Percentiles rank a stretch among this genome's conserved stretches.
These are phyloP conservation scores for Tagetes erecta DNA, from an alignment of 129 eudicot species.

Conservation along the genomic window DNA sequence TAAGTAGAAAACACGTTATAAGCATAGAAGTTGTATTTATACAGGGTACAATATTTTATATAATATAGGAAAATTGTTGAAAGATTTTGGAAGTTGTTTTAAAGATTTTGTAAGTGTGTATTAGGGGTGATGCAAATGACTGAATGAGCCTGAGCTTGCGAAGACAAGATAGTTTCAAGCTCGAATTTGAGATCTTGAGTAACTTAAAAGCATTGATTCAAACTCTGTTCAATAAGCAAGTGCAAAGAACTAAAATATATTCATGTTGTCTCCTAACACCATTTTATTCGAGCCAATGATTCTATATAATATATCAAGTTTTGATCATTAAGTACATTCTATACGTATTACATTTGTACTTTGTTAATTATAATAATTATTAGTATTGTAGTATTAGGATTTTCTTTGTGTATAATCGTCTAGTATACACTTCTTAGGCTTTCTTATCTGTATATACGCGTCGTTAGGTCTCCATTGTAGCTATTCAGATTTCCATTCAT, in stretches of 20 bases:
- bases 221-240: not conserved
- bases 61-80: conserved; percentile 26
- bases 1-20: conserved; percentile 30
- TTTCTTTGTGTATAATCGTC: too few relatives aligned
- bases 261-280: not conserved
- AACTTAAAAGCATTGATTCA: not conserved
- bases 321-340: not conserved
- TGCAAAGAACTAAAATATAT: not conserved
- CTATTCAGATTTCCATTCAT: too few relatives aligned
- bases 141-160: not conserved
- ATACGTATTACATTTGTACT: not conserved
- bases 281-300: not conserved
- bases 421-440: too few relatives aligned
- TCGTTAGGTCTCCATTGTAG: too few relatives aligned
- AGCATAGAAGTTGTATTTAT: conserved; percentile 39
- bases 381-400: too few relatives aligned
- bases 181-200: not conserved
- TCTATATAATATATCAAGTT: not conserved
- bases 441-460: too few relatives aligned
- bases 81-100: not conserved
- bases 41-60: conserved; percentile 26
- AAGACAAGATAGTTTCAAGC: not conserved
- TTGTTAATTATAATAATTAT: too few relatives aligned
- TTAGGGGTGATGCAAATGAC: not conserved
- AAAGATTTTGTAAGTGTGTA: conserved; percentile 21